Percentiles rank a stretch among this genome's conserved stretches.
Conservation (phyloP, 2,329 filamentous ascomycete species). For the Fonsecaea pedrosoi region DNA sequence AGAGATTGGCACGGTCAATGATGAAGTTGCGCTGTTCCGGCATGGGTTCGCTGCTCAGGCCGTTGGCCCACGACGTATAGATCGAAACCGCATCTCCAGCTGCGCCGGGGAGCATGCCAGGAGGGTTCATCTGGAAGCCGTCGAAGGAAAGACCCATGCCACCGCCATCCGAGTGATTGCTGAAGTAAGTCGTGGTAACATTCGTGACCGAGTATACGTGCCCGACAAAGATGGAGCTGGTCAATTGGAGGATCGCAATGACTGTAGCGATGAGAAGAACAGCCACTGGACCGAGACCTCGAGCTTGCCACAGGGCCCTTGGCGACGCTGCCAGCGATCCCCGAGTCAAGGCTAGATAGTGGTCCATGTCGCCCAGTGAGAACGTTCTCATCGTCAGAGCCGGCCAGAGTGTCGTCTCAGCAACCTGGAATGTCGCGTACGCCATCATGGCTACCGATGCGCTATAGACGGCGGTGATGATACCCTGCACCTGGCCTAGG, state of each 20-base stretch:
- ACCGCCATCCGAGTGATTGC: constrained; percentile 5
- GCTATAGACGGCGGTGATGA: constrained; percentile 7
- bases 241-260: constrained; percentile 6
- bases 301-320: constrained; percentile 3
- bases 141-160: constrained; percentile 10
- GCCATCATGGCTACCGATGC: constrained; percentile 5
- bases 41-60: constrained; percentile 4
- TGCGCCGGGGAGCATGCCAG: constrained; percentile 1
- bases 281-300: background rate
- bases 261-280: constrained; percentile 1
- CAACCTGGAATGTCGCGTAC: constrained; percentile 1
- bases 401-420: constrained; percentile 7
- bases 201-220: constrained; percentile 1
- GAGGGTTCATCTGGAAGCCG: constrained; percentile 6
- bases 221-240: constrained; percentile 6
- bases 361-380: constrained; percentile 2
- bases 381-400: background rate
- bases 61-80: constrained; percentile 6
- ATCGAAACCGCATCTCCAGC: constrained; percentile 3
- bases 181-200: constrained; percentile 8
- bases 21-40: constrained; percentile 8
- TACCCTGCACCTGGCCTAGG: constrained; percentile 4
- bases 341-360: constrained; percentile 5
- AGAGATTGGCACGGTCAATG: constrained; percentile 8
- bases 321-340: background rate